Conservation (phyloP, 2,329 filamentous ascomycete genomes). For the Colletotrichum australisinense region DNA sequence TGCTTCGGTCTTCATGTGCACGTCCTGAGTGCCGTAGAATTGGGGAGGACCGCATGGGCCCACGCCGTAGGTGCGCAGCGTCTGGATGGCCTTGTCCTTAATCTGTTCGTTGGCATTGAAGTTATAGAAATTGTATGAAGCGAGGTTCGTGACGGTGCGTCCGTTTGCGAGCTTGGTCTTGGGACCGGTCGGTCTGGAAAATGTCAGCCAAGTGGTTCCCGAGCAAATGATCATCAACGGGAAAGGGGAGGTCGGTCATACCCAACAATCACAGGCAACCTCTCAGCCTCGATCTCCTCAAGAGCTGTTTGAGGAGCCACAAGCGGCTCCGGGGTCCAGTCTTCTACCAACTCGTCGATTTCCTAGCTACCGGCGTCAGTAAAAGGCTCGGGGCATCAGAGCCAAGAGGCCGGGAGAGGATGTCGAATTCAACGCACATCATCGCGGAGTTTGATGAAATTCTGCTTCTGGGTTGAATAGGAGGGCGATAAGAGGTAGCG, state of each 20-base stretch:
- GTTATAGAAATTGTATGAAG: constrained; percentile 98
- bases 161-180: constrained; percentile 91
- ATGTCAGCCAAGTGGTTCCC: not conserved
- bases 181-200: constrained; percentile 81
- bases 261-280: constrained; percentile 88
- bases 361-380: constrained; percentile 64
- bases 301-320: constrained; percentile 79
- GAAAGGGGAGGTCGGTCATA: constrained; percentile 52
- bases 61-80: constrained; percentile 93
- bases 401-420: too few relatives aligned
- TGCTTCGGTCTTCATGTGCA: constrained; percentile 95
- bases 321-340: constrained; percentile 95
- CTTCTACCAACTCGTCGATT: constrained; percentile 95
- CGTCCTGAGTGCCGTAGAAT: constrained; percentile 98
- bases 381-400: not conserved
- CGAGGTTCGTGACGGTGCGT: constrained; percentile 91
- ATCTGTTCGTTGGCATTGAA: constrained; percentile 92
- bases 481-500: constrained; percentile 91
- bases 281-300: constrained; percentile 87
- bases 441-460: constrained; percentile 88
- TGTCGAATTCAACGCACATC: constrained; percentile 59
- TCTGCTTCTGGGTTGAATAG: constrained; percentile 91
- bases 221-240: not conserved
- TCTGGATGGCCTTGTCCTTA: constrained; percentile 95
- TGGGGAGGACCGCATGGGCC: constrained; percentile 96